Percentiles rank a stretch among this genome's conserved stretches.
phyloP scores from a whole-genome alignment of 2,329 filamentous ascomycete species.

The Albifimbria verrucaria region DNA sequence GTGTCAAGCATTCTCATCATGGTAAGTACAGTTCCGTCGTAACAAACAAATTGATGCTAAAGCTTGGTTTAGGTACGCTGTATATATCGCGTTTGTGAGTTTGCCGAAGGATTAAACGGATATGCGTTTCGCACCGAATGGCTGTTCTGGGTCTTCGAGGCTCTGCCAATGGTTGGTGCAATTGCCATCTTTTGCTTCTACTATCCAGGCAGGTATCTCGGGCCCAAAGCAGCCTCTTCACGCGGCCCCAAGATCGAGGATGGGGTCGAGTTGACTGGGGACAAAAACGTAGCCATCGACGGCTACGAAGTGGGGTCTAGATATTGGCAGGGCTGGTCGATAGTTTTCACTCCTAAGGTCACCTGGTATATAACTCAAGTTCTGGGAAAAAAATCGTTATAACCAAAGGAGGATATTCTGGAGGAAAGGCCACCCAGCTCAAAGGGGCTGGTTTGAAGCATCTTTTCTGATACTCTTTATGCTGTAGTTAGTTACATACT shows the following conservation, averaged over 20 bases:
- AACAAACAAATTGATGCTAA: not conserved
- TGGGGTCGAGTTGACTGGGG: constrained; percentile 9
- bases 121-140: constrained; percentile 50
- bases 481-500: no score
- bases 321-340: no score
- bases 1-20: constrained; percentile 42
- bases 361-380: no score
- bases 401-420: not conserved
- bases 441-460: no score
- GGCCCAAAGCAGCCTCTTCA: constrained; percentile 8
- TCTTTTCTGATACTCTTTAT: no score
- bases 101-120: constrained; percentile 45
- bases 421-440: no score
- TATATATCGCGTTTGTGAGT: constrained; percentile 52
- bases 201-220: constrained; percentile 41
- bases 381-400: no score
- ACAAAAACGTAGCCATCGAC: not conserved
- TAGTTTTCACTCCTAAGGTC: no score
- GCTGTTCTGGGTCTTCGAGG: constrained; percentile 51
- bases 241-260: constrained; percentile 6
- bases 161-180: constrained; percentile 43
- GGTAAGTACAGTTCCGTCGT: constrained; percentile 26
- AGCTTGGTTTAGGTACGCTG: constrained; percentile 38
- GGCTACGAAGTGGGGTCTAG: not conserved
- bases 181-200: constrained; percentile 46